phyloP scores from a whole-genome alignment of 2,329 filamentous ascomycete species.

The Amesomyces nigricolor region DNA sequence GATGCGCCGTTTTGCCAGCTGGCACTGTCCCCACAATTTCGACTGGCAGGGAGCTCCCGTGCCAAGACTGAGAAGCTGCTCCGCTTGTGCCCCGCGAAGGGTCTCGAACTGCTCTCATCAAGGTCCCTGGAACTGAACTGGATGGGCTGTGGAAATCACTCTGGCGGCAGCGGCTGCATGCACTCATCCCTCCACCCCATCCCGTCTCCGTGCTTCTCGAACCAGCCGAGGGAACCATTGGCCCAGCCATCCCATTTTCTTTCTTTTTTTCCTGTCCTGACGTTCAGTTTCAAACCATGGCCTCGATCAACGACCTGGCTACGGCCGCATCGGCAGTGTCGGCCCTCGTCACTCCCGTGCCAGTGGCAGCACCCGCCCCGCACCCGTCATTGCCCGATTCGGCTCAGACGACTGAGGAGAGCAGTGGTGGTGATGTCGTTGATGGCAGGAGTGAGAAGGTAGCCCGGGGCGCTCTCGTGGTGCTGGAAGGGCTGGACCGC shows the following conservation, averaged over 20 bases:
- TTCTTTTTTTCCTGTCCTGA: not conserved
- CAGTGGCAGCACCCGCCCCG: constrained; percentile 6
- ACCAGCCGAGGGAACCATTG: constrained; percentile 14
- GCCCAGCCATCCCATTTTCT: constrained; percentile 11
- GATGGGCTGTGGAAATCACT: not conserved
- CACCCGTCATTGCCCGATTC: constrained; percentile 10
- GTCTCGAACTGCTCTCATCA: not conserved
- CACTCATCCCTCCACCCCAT: not conserved
- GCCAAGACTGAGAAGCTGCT: constrained; percentile 1
- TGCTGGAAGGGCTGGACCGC: constrained; percentile 83
- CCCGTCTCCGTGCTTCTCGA: not conserved
- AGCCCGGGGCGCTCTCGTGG: constrained; percentile 66
- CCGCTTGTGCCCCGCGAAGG: constrained; percentile 3
- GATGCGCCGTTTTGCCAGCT: constrained; percentile 4
- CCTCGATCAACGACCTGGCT: constrained; percentile 47
- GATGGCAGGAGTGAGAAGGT: constrained; percentile 5
- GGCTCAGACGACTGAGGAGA: not conserved
- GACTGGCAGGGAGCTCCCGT: not conserved
- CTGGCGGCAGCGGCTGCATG: not conserved
- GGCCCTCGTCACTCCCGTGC: constrained; percentile 29
- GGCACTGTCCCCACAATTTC: not conserved
- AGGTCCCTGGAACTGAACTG: not conserved
- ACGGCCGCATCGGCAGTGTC: constrained; percentile 43
- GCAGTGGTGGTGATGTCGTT: not conserved
- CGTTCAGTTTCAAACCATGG: constrained; percentile 16